Evolutionary conservation across 805 yeast species (phyloP), one percentile per base, ranked within the genome.

Genomic region (Komagataella mondaviorum): DNA sequence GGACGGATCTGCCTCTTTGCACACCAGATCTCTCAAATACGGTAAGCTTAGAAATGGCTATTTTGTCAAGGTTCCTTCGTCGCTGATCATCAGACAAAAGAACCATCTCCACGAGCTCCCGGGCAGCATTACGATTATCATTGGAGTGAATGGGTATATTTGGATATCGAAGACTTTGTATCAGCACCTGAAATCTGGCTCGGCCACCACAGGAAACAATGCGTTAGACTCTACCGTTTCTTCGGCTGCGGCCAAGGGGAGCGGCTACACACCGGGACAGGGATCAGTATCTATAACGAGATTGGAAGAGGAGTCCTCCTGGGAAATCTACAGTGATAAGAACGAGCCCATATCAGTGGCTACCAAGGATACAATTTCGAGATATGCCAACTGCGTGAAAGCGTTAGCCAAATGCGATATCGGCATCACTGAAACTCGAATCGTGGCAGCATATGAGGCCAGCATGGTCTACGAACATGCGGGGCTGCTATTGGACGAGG

Each of bases 11-110:
- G 97, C 96, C 0, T 83, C 96, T 1, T 70, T 93, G 54, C 99
- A 93, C 65, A 93, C 99, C 1, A 80, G 99, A 65, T 91, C 98
- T 0, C 72, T 95, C 55, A 88, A 90, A 63, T 93, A 93, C 63
- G 99, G 99, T 14, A 93, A 93, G 65, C 72, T 93, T 55, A 80
- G 97, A 65, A 89, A 93, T 63, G 99, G 99, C 45, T 73, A 82
- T 36, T 87, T 89, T 57, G 69, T 86, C 22, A 73, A 75, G 51
- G 93, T 91, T 1, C 96, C 97, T 3, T 75, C 91, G 44, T 82
- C 90, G 20, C 71, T 95, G 55, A 76, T 95, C 48, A 77, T 91
- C 46, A 80, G 96, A 61, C 81, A 95, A 4, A 88, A 90, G 60
- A 84, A 87, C 59, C 98, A 93, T 65, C 77, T 90, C 17, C 88